Conservation (phyloP, 2,329 filamentous ascomycete species). For the Clarireedia monteithiana region DNA sequence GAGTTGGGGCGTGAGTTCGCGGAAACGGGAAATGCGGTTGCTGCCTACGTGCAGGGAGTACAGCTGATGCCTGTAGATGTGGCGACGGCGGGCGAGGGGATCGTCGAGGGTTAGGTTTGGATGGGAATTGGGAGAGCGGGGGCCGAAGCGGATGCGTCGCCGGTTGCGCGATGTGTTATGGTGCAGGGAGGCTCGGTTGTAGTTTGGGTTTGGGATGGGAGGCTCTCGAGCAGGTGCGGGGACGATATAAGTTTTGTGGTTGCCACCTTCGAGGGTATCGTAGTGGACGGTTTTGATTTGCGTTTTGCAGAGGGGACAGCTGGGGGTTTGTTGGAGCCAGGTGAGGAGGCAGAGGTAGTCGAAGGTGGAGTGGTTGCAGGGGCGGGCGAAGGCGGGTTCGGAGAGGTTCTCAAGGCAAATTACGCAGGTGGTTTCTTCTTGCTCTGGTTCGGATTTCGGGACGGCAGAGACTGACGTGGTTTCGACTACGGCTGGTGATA, state of each 20-base stretch:
- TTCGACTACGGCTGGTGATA: not conserved
- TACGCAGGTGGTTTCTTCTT: slow-evolving; percentile 55
- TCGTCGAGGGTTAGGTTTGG: slow-evolving; percentile 18
- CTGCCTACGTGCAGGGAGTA: slow-evolving; percentile 78
- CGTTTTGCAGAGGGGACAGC: slow-evolving; percentile 72
- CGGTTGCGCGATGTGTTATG: not conserved
- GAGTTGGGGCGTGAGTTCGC: slow-evolving; percentile 59
- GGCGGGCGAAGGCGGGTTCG: slow-evolving; percentile 62
- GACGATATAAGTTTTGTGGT: slow-evolving; percentile 48
- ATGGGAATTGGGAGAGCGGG: not conserved
- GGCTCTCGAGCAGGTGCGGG: not conserved
- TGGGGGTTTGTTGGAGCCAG: slow-evolving; percentile 67
- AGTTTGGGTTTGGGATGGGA: too few relatives aligned
- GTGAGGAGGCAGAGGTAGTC: slow-evolving; percentile 78
- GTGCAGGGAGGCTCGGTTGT: not conserved
- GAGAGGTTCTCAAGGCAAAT: slow-evolving; percentile 77
- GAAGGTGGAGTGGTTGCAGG: slow-evolving; percentile 74
- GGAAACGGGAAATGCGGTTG: slow-evolving; percentile 70
- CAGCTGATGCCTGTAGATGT: slow-evolving; percentile 64
- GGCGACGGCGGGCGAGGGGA: slow-evolving; percentile 46
- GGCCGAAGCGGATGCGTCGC: not conserved
- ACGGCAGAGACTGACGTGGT: slow-evolving; percentile 14
- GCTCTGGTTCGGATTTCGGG: slow-evolving; percentile 19
- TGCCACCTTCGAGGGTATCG: slow-evolving; percentile 44
- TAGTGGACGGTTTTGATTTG: slow-evolving; percentile 54